Conservation (phyloP, 345 rosid species). For the Bretschneidera sinensis region DNA sequence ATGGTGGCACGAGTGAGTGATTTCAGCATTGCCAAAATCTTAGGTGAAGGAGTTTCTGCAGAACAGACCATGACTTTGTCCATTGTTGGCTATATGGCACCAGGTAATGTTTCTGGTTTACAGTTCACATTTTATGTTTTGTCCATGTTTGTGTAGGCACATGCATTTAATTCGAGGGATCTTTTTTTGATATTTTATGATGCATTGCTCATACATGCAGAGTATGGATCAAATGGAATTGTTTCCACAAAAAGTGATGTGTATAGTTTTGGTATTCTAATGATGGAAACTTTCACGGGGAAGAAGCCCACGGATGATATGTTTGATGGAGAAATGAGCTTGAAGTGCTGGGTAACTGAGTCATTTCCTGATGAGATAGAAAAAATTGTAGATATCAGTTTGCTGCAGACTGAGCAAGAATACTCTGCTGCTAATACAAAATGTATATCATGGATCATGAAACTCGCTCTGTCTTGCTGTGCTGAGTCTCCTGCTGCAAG, state of each 20-base stretch:
- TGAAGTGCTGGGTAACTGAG: constrained; percentile 12
- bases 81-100: constrained; percentile 4
- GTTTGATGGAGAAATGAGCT: constrained; percentile 12
- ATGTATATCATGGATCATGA: constrained; percentile 3
- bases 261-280: constrained; percentile 11
- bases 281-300: constrained; percentile 21
- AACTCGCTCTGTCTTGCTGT: constrained; percentile 9
- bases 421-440: not conserved
- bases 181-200: not conserved
- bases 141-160: no score
- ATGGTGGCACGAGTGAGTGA: constrained; percentile 14
- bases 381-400: constrained; percentile 5
- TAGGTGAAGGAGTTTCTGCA: not conserved
- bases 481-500: not conserved
- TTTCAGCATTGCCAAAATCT: constrained; percentile 7
- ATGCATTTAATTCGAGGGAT: no score
- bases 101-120: no score
- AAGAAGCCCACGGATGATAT: constrained; percentile 13
- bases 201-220: constrained; percentile 9
- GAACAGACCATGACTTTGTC: constrained; percentile 4
- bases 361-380: not conserved
- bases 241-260: constrained; percentile 8
- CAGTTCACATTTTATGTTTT: no score
- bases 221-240: constrained; percentile 17
- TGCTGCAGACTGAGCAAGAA: constrained; percentile 8